Percentiles rank a stretch among this genome's conserved stretches.
These are phyloP conservation scores for Ophiocordyceps polyrhachis-furcata DNA, from an alignment of 2,329 filamentous ascomycete genomes.

Conservation along the genomic window DNA sequence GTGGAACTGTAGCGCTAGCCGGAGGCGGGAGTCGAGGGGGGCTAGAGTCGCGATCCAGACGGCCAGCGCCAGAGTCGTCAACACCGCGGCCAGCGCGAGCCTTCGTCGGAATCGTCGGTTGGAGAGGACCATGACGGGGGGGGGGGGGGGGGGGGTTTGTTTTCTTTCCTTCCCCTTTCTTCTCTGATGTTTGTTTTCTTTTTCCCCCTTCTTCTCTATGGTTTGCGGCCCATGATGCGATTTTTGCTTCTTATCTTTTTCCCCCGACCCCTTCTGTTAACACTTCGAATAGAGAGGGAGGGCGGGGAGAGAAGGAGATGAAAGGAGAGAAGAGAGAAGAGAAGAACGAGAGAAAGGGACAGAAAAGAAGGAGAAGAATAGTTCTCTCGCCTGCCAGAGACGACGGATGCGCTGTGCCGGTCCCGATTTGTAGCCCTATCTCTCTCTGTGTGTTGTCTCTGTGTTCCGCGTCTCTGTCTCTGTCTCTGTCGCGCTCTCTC, in stretches of 20 bases:
- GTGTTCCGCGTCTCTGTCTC: too few species aligned
- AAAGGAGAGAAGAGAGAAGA: background rate
- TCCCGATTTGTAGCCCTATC: background rate
- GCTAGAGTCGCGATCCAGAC: constrained; percentile 2
- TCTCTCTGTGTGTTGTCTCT: background rate
- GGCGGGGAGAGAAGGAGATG: background rate
- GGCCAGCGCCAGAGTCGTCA: constrained; percentile 2
- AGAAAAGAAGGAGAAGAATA: background rate
- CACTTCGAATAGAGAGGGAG: background rate
- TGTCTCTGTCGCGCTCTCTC: too few species aligned
- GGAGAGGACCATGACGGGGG: background rate
- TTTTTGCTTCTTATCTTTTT: background rate
- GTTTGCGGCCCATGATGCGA: background rate
- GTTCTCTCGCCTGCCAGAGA: background rate
- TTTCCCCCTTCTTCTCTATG: background rate
- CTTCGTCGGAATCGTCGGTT: background rate
- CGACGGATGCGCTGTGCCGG: background rate
- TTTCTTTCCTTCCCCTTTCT: background rate
- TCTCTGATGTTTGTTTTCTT: too few species aligned
- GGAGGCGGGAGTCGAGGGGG: constrained; percentile 15
- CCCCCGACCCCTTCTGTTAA: background rate
- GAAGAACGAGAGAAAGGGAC: background rate
- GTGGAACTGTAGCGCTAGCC: constrained; percentile 17
- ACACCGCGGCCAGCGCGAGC: background rate
- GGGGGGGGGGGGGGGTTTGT: too few species aligned